phyloP scores from a whole-genome alignment of 2,329 filamentous ascomycete species.

The Microdochium bolleyi region DNA sequence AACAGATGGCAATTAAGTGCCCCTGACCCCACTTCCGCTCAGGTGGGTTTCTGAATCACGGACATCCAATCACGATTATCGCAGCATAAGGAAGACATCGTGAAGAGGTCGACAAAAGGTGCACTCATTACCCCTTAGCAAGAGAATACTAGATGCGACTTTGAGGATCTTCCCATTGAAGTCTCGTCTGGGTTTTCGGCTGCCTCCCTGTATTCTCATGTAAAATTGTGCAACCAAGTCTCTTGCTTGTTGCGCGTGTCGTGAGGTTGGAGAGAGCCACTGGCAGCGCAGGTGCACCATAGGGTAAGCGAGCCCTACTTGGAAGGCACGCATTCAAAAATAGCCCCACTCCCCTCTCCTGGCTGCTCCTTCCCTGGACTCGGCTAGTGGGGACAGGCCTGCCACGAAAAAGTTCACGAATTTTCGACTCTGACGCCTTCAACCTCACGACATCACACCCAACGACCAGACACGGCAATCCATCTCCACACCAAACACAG shows the following conservation, averaged over 20 bases:
- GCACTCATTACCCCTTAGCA: too few relatives aligned
- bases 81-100: not conserved
- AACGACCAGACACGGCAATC: constrained; percentile 41
- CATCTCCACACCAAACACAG: constrained; percentile 42
- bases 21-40: not conserved
- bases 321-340: not conserved
- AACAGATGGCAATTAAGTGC: not conserved
- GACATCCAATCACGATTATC: not conserved
- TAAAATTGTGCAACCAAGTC: too few relatives aligned
- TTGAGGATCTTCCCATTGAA: too few relatives aligned
- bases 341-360: not conserved
- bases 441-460: constrained; percentile 31
- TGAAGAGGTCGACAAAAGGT: too few relatives aligned
- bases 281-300: not conserved
- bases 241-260: too few relatives aligned
- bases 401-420: constrained; percentile 38
- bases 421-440: constrained; percentile 34
- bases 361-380: not conserved
- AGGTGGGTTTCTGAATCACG: not conserved
- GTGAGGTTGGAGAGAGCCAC: too few relatives aligned
- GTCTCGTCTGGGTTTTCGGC: too few relatives aligned
- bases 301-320: constrained; percentile 1
- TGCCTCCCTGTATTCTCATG: too few relatives aligned
- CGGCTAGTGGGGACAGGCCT: not conserved
- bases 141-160: too few relatives aligned